Base-by-base conservation (phyloP, 1,284 basidiomycete species). In the Pseudozyma tsukubaensis region DNA sequence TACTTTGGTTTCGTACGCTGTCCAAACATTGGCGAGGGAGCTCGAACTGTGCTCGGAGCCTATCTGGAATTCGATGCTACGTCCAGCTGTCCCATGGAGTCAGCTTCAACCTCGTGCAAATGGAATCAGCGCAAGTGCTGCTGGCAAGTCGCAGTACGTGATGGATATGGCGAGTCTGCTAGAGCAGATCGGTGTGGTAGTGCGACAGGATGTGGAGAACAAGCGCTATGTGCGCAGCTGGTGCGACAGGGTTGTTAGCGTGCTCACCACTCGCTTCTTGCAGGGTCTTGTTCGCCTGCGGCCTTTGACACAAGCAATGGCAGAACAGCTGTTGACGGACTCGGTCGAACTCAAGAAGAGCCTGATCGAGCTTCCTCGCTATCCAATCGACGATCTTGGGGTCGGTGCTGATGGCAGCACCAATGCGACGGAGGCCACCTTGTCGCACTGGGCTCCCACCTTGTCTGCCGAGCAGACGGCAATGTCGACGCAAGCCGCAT, bases 141-240 rank as follows among this genome's bases (percentile, higher is more conserved):
- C 43, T 11, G 34, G 21, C 11, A 77, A 71, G 44, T 77, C 71
- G 43, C 58, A 76, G 50, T 84, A 80, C 56, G 76, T 83, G 18
- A 73, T 77, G 53, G 72, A 80, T 36, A 56, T 84, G 63, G 76
- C 79, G 16, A 72, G 69, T 39, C 50, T 72, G 48, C 51, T 84
- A 29, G 83, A 83, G 59, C 65, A 76, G 50, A 68, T 84, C 32
- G 83, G 73, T 4, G 80, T 80, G 10, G 65, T 83, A 13, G 76
- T 84, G 49, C 54, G 83, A 49, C 77, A 83, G 50, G 80, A 83
- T 34, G 72, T 82, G 1, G 80, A 84, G 53, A 84, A 81, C 72
- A 81, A 80, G 64, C 62, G 83, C 4, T 82, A 78, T 45, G 76
- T 82, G 18, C 65, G 83, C 29, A 76, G 71, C 50, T 84, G 81